Conservation (phyloP, 805 yeast genomes). For the Lachancea sp. region DNA sequence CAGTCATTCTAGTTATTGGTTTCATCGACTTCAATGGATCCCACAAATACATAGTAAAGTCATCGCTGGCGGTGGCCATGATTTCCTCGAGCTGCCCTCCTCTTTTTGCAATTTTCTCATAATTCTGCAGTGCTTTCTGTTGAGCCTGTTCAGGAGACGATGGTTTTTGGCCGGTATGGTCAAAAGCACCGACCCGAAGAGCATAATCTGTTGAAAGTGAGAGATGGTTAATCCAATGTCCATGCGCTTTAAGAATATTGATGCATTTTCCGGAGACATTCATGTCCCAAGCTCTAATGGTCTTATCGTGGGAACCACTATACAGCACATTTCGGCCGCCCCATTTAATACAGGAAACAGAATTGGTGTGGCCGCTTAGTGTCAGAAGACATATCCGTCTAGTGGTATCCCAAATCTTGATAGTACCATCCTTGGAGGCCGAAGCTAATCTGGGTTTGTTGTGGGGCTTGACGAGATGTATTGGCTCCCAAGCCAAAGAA, state of each 20-base stretch:
- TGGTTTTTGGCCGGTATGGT: conserved; percentile 52
- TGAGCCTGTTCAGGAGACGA: conserved; percentile 41
- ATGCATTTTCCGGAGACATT: conserved; percentile 68
- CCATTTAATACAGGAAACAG: conserved; percentile 97
- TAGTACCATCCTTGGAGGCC: conserved; percentile 86
- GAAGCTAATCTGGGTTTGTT: conserved; percentile 67
- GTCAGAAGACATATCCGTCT: conserved; percentile 60
- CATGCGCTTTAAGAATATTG: conserved; percentile 79
- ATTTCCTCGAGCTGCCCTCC: conserved; percentile 68
- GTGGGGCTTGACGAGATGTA: conserved; percentile 68
- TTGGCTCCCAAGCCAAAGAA: conserved; percentile 88
- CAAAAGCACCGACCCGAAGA: conserved; percentile 81
- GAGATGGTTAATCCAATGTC: conserved; percentile 96
- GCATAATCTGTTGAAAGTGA: conserved; percentile 88
- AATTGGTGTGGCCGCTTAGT: conserved; percentile 78
- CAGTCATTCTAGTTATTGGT: conserved; percentile 91
- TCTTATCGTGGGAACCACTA: conserved; percentile 90
- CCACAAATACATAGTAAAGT: conserved; percentile 97
- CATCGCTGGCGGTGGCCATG: conserved; percentile 92
- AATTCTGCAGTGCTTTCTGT: conserved; percentile 43
- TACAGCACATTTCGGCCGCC: conserved; percentile 82
- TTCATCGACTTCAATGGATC: conserved; percentile 75
- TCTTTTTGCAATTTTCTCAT: conserved; percentile 51
- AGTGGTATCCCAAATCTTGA: conserved; percentile 82
- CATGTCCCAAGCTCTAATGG: conserved; percentile 84